phyloP scores from a whole-genome alignment of 495 filamentous ascomycete genomes.

The Penicillium roqueforti region DNA sequence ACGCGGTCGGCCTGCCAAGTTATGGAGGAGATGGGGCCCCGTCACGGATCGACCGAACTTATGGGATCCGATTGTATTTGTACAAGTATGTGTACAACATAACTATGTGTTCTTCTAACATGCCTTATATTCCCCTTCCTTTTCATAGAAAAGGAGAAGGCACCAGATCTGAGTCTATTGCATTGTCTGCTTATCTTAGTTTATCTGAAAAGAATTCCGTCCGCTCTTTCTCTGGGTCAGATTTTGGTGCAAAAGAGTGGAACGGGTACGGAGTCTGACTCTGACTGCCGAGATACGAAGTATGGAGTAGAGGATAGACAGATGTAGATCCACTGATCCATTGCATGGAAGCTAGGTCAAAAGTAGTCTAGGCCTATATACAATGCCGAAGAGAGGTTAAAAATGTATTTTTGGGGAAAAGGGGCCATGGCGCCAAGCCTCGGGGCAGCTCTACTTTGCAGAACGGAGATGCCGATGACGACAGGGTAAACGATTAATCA shows the following conservation, averaged over 20 bases:
- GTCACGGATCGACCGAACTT: conserved; percentile 13
- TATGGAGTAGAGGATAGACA: no score
- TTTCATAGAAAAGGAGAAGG: not conserved
- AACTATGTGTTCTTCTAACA: no score
- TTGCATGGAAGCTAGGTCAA: no score
- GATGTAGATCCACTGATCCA: no score
- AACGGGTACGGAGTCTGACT: not conserved
- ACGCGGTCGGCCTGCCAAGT: conserved; percentile 9
- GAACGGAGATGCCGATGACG: conserved; percentile 5
- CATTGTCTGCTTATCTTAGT: not conserved
- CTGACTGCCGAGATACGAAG: not conserved
- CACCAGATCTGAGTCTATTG: not conserved
- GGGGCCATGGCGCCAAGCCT: not conserved
- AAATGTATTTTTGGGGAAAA: not conserved
- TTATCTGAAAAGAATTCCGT: not conserved
- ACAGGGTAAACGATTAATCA: not conserved
- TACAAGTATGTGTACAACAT: not conserved
- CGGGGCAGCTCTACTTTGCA: not conserved
- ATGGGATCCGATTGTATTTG: not conserved
- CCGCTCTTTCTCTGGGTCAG: not conserved
- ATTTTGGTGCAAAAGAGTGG: not conserved
- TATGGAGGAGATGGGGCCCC: conserved; percentile 12
- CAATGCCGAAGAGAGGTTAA: not conserved
- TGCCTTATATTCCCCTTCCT: not conserved
- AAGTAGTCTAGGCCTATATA: not conserved